phyloP scores from a whole-genome alignment of 2,329 filamentous ascomycete species.

The Parasarocladium wereldwijsianum region DNA sequence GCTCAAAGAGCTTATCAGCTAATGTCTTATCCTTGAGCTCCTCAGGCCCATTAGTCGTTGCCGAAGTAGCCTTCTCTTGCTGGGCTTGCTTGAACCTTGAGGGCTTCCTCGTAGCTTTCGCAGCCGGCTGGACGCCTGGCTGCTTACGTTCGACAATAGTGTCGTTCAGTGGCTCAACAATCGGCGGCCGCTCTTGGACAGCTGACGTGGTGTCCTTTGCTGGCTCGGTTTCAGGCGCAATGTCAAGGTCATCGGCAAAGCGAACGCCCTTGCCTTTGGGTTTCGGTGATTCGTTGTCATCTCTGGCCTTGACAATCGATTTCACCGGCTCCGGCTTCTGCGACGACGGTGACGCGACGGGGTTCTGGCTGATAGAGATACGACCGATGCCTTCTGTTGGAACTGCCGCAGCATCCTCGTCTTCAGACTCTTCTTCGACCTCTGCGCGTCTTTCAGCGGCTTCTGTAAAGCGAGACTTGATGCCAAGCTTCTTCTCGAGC shows the following conservation, averaged over 20 bases:
- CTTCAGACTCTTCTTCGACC: constrained; percentile 20
- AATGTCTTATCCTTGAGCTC: too few relatives aligned
- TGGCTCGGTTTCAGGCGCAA: constrained; percentile 32
- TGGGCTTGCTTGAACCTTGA: constrained; percentile 38
- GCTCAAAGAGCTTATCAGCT: constrained; percentile 44
- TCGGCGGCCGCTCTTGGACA: constrained; percentile 13
- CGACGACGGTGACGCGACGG: constrained; percentile 6
- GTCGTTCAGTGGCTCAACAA: constrained; percentile 35
- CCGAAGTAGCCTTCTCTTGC: constrained; percentile 23
- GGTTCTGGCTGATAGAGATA: constrained; percentile 28
- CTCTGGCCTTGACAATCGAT: constrained; percentile 18
- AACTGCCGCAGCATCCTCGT: constrained; percentile 12
- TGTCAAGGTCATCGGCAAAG: constrained; percentile 64
- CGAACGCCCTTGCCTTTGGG: constrained; percentile 54
- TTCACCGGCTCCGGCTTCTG: constrained; percentile 14
- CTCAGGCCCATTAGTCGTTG: constrained; percentile 35
- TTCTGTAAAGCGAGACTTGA: constrained; percentile 38
- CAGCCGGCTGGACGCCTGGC: constrained; percentile 7
- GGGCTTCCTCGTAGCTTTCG: constrained; percentile 21
- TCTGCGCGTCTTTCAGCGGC: constrained; percentile 24
- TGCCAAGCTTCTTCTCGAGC: constrained; percentile 61
- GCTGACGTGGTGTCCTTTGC: constrained; percentile 6
- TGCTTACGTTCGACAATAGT: constrained; percentile 29
- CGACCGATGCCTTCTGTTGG: constrained; percentile 41
- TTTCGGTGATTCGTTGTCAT: constrained; percentile 6